Evolutionary conservation across 2,329 filamentous ascomycete genomes (phyloP).

Genomic region (Cladosporium sp.): DNA sequence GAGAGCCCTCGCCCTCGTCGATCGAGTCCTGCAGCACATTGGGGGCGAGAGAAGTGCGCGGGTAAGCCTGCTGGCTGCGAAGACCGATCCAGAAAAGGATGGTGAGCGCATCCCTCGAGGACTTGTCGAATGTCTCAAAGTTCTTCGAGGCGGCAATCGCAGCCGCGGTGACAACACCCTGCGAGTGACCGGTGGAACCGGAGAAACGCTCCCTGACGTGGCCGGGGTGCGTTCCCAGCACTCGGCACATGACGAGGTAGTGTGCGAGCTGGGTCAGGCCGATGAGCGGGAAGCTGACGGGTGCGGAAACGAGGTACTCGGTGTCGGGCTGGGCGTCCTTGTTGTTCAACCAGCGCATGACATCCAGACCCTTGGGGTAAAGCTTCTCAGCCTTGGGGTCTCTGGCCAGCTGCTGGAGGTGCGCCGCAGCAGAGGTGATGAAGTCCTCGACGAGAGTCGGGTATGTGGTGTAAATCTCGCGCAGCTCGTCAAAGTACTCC

Average conservation of each 20-base stretch:
- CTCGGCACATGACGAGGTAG: conserved; percentile 89
- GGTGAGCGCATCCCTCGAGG: conserved; percentile 72
- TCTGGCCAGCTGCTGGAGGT: conserved; percentile 77
- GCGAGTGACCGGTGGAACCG: conserved; percentile 91
- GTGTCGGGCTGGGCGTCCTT: conserved; percentile 84
- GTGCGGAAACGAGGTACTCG: conserved; percentile 89
- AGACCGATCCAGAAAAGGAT: conserved; percentile 98
- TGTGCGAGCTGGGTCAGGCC: conserved; percentile 93
- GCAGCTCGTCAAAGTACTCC: conserved; percentile 97
- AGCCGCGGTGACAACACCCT: conserved; percentile 89
- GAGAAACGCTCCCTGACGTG: conserved; percentile 76
- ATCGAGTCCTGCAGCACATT: conserved; percentile 86
- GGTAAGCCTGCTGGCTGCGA: conserved; percentile 94
- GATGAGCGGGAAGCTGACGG: conserved; percentile 92
- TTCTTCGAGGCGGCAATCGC: conserved; percentile 83
- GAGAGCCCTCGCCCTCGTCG: conserved; percentile 88
- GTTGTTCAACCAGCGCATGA: conserved; percentile 88
- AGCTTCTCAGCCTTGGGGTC: conserved; percentile 88
- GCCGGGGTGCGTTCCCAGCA: conserved; percentile 81
- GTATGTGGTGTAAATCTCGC: conserved; percentile 86
- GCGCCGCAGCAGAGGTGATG: conserved; percentile 71
- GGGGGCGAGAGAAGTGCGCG: conserved; percentile 85
- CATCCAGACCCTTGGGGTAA: conserved; percentile 92
- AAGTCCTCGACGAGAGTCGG: conserved; percentile 84
- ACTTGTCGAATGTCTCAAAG: conserved; percentile 85